Percentiles rank a stretch among this genome's conserved stretches.
These are phyloP conservation scores for Anethum foeniculum DNA, from an alignment of 140 eudicot genomes.

Conservation along the genomic window DNA sequence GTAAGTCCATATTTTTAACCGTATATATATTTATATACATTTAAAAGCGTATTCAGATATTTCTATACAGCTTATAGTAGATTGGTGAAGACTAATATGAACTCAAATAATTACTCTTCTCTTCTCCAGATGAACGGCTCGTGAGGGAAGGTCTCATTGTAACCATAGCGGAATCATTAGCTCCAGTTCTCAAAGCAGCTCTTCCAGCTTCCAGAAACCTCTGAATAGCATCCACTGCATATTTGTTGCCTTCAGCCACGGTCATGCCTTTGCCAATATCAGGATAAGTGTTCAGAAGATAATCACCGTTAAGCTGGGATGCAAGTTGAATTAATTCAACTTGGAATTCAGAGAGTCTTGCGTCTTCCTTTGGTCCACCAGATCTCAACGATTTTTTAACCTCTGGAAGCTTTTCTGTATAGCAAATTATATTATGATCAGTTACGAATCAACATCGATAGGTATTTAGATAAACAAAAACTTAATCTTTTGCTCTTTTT, in stretches of 20 bases:
- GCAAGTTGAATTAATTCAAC: constrained; percentile 81
- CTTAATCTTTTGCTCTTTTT: neutral
- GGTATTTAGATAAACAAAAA: neutral
- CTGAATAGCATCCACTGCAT: constrained; percentile 74
- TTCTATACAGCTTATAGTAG: neutral
- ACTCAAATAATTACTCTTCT: neutral
- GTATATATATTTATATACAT: neutral
- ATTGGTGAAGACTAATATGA: constrained; percentile 12
- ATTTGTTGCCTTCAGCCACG: constrained; percentile 57
- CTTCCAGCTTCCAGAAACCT: constrained; percentile 87
- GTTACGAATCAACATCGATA: neutral
- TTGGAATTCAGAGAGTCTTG: constrained; percentile 69
- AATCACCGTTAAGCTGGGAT: constrained; percentile 87
- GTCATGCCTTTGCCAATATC: constrained; percentile 68
- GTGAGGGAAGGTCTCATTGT: constrained; percentile 83
- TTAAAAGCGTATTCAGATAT: neutral
- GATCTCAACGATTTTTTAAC: constrained; percentile 58
- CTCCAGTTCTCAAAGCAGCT: constrained; percentile 83
- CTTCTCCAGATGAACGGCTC: constrained; percentile 35
- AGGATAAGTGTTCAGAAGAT: constrained; percentile 65
- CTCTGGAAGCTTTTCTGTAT: constrained; percentile 64
- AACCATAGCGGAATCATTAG: constrained; percentile 70
- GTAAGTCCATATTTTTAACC: neutral
- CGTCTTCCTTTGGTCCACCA: constrained; percentile 71
- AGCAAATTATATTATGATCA: neutral